A percentile compares a stretch with the other conserved stretches of the same genome.
These are phyloP conservation scores for Leucocoprinus birnbaumii DNA, from an alignment of 768 basidiomycete species.

Conservation along the genomic window DNA sequence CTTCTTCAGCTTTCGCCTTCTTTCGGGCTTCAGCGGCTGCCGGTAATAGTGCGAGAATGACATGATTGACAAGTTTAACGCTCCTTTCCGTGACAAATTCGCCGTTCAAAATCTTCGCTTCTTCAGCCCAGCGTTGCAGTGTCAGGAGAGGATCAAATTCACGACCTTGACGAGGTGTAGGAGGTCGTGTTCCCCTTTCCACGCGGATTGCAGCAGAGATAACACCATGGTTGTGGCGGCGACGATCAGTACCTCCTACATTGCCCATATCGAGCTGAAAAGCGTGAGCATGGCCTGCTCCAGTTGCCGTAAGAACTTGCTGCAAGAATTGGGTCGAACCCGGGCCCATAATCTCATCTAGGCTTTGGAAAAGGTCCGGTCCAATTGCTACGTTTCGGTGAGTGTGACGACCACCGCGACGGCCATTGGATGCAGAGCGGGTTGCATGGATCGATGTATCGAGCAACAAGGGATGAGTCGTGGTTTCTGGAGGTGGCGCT, in stretches of 20 bases:
- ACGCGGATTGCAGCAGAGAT: conserved; percentile 60
- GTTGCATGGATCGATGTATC: conserved; percentile 48
- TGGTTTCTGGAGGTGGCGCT: conserved; percentile 59
- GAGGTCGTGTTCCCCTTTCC: conserved; percentile 47
- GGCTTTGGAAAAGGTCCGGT: conserved; percentile 67
- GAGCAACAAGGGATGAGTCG: conserved; percentile 78
- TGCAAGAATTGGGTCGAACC: conserved; percentile 84
- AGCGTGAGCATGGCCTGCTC: conserved; percentile 66
- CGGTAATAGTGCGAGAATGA: conserved; percentile 73
- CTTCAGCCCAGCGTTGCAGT: conserved; percentile 85
- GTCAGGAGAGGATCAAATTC: conserved; percentile 81
- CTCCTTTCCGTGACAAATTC: conserved; percentile 69
- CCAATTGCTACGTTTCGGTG: conserved; percentile 52
- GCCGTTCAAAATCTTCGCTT: conserved; percentile 78
- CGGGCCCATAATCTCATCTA: conserved; percentile 79
- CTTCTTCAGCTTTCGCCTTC: conserved; percentile 56
- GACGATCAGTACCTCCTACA: conserved; percentile 57
- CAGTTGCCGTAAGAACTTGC: conserved; percentile 65
- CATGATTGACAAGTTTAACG: conserved; percentile 65
- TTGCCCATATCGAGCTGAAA: conserved; percentile 78
- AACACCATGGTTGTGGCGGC: conserved; percentile 45
- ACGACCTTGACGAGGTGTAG: conserved; percentile 44
- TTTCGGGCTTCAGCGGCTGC: conserved; percentile 68
- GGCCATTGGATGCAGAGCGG: conserved; percentile 41
- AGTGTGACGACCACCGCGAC: conserved; percentile 50